Conservation (phyloP, 495 filamentous ascomycete species). For the Hapsidospora chrysogenum region DNA sequence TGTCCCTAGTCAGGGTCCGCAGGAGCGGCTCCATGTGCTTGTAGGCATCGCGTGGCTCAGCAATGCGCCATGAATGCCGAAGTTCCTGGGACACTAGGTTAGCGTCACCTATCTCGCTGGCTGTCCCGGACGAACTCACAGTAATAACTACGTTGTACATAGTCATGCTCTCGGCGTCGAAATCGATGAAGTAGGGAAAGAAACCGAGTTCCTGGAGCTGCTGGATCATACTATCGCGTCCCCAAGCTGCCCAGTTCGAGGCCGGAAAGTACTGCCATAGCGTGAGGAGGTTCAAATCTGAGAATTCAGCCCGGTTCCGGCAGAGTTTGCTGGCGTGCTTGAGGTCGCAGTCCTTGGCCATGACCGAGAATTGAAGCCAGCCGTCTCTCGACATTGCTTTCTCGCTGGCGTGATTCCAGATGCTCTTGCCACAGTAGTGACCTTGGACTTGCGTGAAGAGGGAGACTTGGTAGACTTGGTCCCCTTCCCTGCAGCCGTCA, state of each 20-base stretch:
- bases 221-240: slow-evolving; percentile 17
- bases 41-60: slow-evolving; percentile 6
- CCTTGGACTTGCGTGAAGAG: slow-evolving; percentile 17
- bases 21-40: slow-evolving; percentile 17
- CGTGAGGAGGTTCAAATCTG: slow-evolving; percentile 28
- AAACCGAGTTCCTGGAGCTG: slow-evolving; percentile 26
- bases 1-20: slow-evolving; percentile 19
- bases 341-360: slow-evolving; percentile 31
- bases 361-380: slow-evolving; percentile 37
- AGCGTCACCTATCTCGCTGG: not conserved
- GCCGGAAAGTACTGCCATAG: slow-evolving; percentile 33
- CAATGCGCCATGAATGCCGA: not conserved
- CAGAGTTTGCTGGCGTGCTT: slow-evolving; percentile 31
- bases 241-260: slow-evolving; percentile 25
- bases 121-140: not conserved
- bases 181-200: slow-evolving; percentile 22
- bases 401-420: slow-evolving; percentile 39
- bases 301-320: slow-evolving; percentile 38
- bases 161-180: slow-evolving; percentile 11
- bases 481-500: not conserved
- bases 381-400: slow-evolving; percentile 30
- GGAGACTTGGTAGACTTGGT: no score
- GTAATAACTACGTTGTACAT: slow-evolving; percentile 5
- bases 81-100: not conserved
- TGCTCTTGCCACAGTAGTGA: slow-evolving; percentile 30